Conservation (phyloP, 1,284 basidiomycete genomes). For the Rhizoctonia solani region DNA sequence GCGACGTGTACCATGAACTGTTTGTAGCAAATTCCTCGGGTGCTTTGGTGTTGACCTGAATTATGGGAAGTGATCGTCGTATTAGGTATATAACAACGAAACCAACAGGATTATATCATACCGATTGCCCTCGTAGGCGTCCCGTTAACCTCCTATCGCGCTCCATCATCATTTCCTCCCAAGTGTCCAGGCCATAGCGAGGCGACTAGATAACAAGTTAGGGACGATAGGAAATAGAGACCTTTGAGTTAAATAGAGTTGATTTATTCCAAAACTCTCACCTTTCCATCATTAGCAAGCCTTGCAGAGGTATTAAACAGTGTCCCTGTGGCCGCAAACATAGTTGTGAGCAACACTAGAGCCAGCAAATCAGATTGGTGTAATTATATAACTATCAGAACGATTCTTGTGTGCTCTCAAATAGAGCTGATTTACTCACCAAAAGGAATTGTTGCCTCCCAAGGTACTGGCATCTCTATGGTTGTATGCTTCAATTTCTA, state of each 20-base stretch:
- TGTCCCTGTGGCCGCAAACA: conserved; percentile 89
- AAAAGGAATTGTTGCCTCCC: conserved; percentile 93
- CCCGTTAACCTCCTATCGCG: conserved; percentile 89
- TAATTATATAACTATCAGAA: conserved; percentile 22
- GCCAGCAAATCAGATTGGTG: not conserved
- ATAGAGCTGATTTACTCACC: conserved; percentile 53
- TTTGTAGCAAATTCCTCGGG: conserved; percentile 77
- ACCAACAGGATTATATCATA: no score
- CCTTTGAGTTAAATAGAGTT: conserved; percentile 5
- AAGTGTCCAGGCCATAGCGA: conserved; percentile 80
- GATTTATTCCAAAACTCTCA: conserved; percentile 46
- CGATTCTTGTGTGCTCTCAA: conserved; percentile 4
- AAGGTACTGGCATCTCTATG: conserved; percentile 83
- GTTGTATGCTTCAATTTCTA: not conserved
- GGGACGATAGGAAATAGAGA: not conserved
- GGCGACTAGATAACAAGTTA: conserved; percentile 60
- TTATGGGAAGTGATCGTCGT: conserved; percentile 19
- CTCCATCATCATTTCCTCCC: conserved; percentile 96
- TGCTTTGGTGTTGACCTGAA: conserved; percentile 70
- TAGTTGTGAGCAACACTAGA: conserved; percentile 78
- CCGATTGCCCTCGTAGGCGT: conserved; percentile 80
- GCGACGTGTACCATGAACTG: conserved; percentile 70
- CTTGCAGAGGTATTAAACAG: conserved; percentile 76
- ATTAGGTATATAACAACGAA: not conserved
- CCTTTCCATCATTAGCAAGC: conserved; percentile 88